A percentile compares a stretch with the other conserved stretches of the same genome.
phyloP scores from a whole-genome alignment of 495 filamentous ascomycete species.

The Hypoxylon rickii region DNA sequence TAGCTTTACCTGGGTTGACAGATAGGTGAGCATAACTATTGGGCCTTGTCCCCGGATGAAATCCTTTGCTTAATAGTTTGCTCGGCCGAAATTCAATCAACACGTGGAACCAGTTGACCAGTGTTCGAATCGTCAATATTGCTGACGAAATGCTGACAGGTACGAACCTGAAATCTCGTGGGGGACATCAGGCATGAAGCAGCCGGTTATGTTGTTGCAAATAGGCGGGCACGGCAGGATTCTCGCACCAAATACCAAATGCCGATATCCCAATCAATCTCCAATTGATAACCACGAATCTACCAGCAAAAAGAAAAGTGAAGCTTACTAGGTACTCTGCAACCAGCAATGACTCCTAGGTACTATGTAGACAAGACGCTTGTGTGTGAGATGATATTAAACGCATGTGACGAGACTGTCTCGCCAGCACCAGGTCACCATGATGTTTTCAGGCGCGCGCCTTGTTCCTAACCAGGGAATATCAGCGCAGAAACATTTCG shows the following conservation, averaged over 20 bases:
- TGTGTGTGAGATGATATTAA: conserved; percentile 6
- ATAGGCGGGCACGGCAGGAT: too few species aligned
- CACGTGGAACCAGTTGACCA: conserved; percentile 31
- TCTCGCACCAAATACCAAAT: too few species aligned
- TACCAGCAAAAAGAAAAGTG: too few species aligned
- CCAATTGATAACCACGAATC: too few species aligned
- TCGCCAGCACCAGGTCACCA: neutral
- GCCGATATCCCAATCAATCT: too few species aligned
- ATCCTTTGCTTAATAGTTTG: conserved; percentile 11
- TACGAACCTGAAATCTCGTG: conserved; percentile 8
- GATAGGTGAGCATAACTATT: too few species aligned
- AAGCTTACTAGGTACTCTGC: too few species aligned
- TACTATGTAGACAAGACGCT: neutral
- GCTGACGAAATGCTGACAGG: conserved; percentile 24
- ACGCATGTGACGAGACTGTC: neutral
- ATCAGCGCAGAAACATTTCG: conserved; percentile 8
- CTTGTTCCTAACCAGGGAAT: conserved; percentile 6
- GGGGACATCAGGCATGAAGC: conserved; percentile 6
- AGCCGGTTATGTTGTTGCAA: too few species aligned
- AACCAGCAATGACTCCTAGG: conserved; percentile 6
- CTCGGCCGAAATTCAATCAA: conserved; percentile 17
- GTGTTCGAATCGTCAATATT: conserved; percentile 5
- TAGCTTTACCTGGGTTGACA: neutral
- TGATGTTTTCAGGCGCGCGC: neutral
- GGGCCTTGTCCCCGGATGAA: conserved; percentile 8